Conservation (phyloP, 2,329 filamentous ascomycete genomes). For the Neonectria hederae region DNA sequence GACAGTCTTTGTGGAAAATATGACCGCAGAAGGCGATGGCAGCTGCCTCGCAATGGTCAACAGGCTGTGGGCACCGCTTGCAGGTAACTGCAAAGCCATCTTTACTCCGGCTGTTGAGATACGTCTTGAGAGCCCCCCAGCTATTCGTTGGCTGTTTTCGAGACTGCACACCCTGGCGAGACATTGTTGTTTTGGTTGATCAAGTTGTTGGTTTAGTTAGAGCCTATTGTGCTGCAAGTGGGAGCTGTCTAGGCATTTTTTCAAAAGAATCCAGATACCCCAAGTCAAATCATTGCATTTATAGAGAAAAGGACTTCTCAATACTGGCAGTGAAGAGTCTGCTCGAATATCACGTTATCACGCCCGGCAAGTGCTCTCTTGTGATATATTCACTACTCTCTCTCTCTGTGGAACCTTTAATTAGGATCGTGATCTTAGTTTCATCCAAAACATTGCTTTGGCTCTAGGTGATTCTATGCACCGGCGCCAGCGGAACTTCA, state of each 20-base stretch:
- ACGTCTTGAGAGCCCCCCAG: background rate
- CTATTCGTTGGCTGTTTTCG: too few relatives aligned
- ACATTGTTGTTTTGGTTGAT: background rate
- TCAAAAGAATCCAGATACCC: background rate
- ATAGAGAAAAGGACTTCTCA: background rate
- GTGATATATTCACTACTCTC: background rate
- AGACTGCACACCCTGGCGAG: too few relatives aligned
- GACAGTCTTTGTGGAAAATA: background rate
- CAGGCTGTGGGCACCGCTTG: background rate
- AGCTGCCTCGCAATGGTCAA: background rate
- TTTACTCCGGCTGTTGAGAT: too few relatives aligned
- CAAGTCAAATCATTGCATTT: background rate
- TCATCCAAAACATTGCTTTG: background rate
- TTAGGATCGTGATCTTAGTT: background rate
- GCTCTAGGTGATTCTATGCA: background rate
- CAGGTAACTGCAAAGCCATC: background rate
- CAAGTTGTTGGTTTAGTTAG: background rate
- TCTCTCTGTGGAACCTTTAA: background rate
- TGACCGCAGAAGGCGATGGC: slow-evolving; percentile 6
- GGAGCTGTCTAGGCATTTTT: background rate
- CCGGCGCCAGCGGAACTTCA: background rate
- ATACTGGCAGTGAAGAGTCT: background rate
- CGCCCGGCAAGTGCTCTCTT: background rate
- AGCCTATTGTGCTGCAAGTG: background rate
- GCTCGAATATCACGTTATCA: background rate